Percentiles rank a stretch among this genome's conserved stretches.
phyloP scores from a whole-genome alignment of 2,329 filamentous ascomycete species.

The Cercospora sp. region DNA sequence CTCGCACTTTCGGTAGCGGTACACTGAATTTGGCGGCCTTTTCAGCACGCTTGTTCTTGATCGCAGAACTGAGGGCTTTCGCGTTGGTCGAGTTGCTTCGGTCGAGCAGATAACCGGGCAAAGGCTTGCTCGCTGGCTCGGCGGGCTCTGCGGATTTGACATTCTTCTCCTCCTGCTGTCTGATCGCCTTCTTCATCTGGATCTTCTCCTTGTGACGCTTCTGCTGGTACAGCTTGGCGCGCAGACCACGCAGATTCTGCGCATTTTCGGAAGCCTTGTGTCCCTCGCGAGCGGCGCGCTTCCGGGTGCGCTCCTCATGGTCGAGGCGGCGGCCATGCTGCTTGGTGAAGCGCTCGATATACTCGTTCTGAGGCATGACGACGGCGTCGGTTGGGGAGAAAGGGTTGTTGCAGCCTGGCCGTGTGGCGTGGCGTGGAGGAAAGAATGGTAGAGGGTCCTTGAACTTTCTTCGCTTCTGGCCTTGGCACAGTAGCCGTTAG shows the following conservation, averaged over 20 bases:
- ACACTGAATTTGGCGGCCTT: conserved; percentile 93
- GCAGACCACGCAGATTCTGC: conserved; percentile 86
- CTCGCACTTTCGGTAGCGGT: conserved; percentile 88
- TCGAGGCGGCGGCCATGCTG: conserved; percentile 62
- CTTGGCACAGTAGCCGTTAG: not conserved
- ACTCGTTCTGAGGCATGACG: conserved; percentile 76
- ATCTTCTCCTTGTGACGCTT: conserved; percentile 97
- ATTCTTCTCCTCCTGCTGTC: conserved; percentile 92
- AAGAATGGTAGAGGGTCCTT: not conserved
- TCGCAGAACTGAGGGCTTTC: conserved; percentile 76
- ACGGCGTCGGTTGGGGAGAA: conserved; percentile 9
- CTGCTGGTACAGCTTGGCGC: conserved; percentile 91
- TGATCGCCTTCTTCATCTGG: conserved; percentile 93
- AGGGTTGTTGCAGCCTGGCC: not conserved
- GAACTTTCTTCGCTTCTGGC: not conserved
- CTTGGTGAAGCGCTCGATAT: conserved; percentile 73
- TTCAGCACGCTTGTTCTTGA: conserved; percentile 93
- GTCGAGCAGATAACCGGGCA: conserved; percentile 93
- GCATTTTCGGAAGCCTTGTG: conserved; percentile 88
- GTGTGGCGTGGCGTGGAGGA: conserved; percentile 8
- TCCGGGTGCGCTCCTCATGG: conserved; percentile 85
- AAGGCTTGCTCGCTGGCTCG: conserved; percentile 75
- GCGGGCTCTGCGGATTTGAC: conserved; percentile 80
- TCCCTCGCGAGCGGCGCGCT: conserved; percentile 81
- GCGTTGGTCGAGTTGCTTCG: conserved; percentile 67